A percentile compares a stretch with the other conserved stretches of the same genome.
These are phyloP conservation scores for Neocucurbitaria cava DNA, from an alignment of 2,329 filamentous ascomycete genomes.

Conservation along the genomic window DNA sequence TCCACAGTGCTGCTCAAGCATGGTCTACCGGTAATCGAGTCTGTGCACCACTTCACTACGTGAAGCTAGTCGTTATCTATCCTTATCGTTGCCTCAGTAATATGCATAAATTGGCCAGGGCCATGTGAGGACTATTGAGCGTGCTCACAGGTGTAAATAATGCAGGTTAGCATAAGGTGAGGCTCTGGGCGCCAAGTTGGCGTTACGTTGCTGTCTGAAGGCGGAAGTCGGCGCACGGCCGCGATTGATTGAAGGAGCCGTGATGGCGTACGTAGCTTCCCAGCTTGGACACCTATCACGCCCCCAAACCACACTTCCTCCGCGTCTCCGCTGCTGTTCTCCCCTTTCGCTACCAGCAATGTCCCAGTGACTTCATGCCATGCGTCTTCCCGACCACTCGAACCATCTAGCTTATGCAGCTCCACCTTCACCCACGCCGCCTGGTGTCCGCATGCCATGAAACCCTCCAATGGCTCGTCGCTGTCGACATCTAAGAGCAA, in stretches of 20 bases:
- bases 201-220: slow-evolving; percentile 15
- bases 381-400: slow-evolving; percentile 35
- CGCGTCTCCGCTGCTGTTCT: slow-evolving; percentile 12
- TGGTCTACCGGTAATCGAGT: not conserved
- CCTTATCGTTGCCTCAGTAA: slow-evolving; percentile 22
- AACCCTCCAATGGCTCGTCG: slow-evolving; percentile 49
- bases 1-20: not conserved
- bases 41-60: slow-evolving; percentile 4
- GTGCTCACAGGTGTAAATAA: not conserved
- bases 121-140: not conserved
- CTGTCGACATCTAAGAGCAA: slow-evolving; percentile 49
- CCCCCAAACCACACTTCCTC: slow-evolving; percentile 8
- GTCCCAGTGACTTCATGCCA: slow-evolving; percentile 42
- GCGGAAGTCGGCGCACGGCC: slow-evolving; percentile 21
- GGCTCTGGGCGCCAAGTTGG: slow-evolving; percentile 13
- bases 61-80: slow-evolving; percentile 28
- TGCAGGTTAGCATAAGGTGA: slow-evolving; percentile 7
- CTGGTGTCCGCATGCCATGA: slow-evolving; percentile 48
- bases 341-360: slow-evolving; percentile 21
- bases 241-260: slow-evolving; percentile 21
- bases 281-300: slow-evolving; percentile 22
- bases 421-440: slow-evolving; percentile 40
- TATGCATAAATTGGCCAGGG: not conserved
- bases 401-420: slow-evolving; percentile 46
- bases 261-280: slow-evolving; percentile 28